Evolutionary conservation across 164 flowering plant species (phyloP).

Genomic region (Euptelea pleiosperma): DNA sequence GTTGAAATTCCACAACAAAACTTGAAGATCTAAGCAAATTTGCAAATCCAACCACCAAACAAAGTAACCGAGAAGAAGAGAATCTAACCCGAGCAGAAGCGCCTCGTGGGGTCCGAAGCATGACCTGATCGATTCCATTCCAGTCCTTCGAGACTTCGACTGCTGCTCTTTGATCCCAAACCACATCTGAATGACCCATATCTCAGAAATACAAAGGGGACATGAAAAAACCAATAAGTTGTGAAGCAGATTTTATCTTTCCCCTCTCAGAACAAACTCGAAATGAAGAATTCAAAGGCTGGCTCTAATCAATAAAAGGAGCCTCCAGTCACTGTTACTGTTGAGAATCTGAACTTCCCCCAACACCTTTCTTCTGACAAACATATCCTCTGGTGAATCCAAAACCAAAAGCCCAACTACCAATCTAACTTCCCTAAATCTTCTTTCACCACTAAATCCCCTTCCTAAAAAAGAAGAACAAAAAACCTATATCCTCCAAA

Average conservation of each 20-base stretch:
- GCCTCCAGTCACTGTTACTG: conserved; percentile 9
- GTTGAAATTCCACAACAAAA: no score
- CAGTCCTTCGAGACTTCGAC: conserved; percentile 66
- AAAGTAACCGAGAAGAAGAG: background rate
- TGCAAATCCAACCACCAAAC: background rate
- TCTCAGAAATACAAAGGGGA: conserved; percentile 14
- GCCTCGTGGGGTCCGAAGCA: conserved; percentile 69
- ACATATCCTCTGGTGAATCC: conserved; percentile 14
- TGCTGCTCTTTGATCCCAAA: conserved; percentile 68
- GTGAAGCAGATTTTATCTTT: background rate
- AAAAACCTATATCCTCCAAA: no score
- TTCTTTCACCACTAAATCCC: background rate
- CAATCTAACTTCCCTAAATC: conserved; percentile 13
- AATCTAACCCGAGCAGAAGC: conserved; percentile 70
- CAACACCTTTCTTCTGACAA: conserved; percentile 28
- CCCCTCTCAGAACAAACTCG: background rate
- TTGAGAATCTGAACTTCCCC: conserved; percentile 18
- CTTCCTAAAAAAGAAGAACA: background rate
- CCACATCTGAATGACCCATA: conserved; percentile 79
- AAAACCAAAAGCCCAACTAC: conserved; percentile 19
- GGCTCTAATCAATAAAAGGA: conserved; percentile 2
- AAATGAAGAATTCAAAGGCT: no score
- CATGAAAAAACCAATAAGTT: conserved; percentile 9
- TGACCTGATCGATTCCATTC: conserved; percentile 82
- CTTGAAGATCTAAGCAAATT: no score